Base-by-base conservation (phyloP, 805 yeast species). In the Metschnikowia continentalis region DNA sequence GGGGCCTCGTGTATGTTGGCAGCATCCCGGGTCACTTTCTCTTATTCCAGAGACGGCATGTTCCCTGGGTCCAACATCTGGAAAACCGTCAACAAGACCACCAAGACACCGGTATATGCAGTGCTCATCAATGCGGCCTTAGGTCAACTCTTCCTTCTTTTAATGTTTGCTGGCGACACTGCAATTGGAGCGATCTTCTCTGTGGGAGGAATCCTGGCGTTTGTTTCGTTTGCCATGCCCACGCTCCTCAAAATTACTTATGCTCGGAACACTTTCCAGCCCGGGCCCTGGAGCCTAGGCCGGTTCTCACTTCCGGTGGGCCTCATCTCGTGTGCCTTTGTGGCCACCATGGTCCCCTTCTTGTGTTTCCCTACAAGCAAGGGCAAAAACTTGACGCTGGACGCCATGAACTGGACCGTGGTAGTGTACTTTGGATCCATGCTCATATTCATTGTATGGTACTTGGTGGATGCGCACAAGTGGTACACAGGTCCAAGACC, bases 141-240 rank as follows among this genome's bases (percentile, higher is more conserved):
- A 45, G 86, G 86, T 33, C 79, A 80, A 60, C 72, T 81, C 22
- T 68, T 82, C 20, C 69, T 82, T 54, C 72, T 80, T 50, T 73
- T 82, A 53, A 76, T 83, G 63, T 81, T 84, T 65, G 84, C 84
- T 33, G 86, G 86, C 37, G 82, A 80, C 52, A 74, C 77, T 19
- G 86, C 89, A 45, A 81, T 84, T 56, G 83, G 78, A 32, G 90
- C 90, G 40, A 82, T 83, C 53, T 84, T 84, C 69, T 82, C 88
- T 1, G 86, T 84, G 44, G 87, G 88, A 32, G 88, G 88, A 42
- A 83, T 84, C 60, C 79, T 86, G 13, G 80, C 86, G 0, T 83
- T 83, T 59, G 75, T 84, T 51, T 83, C 89, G 3, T 84, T 84
- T 67, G 75, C 80, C n/a, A 70, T 81, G 57, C 90, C 90, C 11